Evolutionary conservation across 176 grass and related monocot genomes (phyloP).

Genomic region (Calamus simplicifolius): DNA sequence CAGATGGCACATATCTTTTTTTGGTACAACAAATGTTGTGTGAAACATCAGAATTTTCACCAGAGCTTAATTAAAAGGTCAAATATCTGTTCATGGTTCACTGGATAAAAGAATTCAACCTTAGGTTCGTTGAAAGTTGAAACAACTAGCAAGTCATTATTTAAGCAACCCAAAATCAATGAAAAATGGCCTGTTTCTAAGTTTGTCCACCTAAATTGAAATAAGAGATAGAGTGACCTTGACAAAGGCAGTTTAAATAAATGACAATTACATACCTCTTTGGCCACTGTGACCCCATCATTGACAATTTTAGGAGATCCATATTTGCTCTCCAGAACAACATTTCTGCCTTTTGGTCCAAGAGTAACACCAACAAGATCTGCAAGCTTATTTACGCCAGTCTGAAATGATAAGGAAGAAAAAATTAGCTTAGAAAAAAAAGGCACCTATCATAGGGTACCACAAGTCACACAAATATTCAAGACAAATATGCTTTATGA

Average conservation of each 20-base stretch:
- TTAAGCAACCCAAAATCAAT: too few relatives aligned
- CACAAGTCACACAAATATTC: neutral
- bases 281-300: conserved; percentile 45
- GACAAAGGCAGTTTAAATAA: neutral
- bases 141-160: too few relatives aligned
- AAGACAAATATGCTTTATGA: neutral
- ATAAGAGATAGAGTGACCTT: neutral
- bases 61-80: too few relatives aligned
- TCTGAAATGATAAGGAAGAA: conserved; percentile 26
- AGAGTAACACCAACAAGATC: conserved; percentile 87
- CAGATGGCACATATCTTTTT: too few relatives aligned
- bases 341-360: conserved; percentile 93
- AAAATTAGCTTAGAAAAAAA: neutral
- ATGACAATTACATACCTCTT: conserved; percentile 29
- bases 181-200: conserved; percentile 1
- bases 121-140: too few relatives aligned
- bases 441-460: neutral
- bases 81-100: too few relatives aligned
- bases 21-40: too few relatives aligned
- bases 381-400: conserved; percentile 80
- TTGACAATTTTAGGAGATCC: conserved; percentile 92
- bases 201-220: neutral
- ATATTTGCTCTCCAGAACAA: conserved; percentile 93
- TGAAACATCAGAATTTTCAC: too few relatives aligned
- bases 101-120: too few relatives aligned